Percentiles rank a stretch among this genome's conserved stretches.
These are phyloP conservation scores for Mucuna pruriens DNA, from an alignment of 306 rosid species.

Conservation along the genomic window DNA sequence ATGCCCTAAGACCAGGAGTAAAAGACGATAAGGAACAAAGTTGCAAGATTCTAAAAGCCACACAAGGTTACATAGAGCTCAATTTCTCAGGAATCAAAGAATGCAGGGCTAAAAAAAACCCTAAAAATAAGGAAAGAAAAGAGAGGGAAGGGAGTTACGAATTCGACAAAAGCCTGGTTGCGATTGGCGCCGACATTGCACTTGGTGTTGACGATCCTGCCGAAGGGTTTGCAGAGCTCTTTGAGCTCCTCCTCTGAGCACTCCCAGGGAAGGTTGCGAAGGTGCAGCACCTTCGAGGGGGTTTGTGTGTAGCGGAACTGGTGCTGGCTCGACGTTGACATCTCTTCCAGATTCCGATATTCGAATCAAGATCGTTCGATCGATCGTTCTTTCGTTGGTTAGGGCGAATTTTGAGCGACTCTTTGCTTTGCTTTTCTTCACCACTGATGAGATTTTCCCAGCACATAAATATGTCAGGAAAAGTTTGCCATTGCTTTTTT, in stretches of 20 bases:
- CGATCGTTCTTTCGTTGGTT: too few species aligned
- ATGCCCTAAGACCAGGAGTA: too few species aligned
- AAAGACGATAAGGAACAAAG: too few species aligned
- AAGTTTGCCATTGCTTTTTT: too few species aligned
- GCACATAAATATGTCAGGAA: too few species aligned
- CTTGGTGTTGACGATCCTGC: constrained; percentile 94
- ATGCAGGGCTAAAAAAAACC: neutral
- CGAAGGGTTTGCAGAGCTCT: constrained; percentile 87
- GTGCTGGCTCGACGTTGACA: constrained; percentile 78
- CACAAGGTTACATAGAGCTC: too few species aligned
- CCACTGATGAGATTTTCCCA: too few species aligned
- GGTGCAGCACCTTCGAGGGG: constrained; percentile 92
- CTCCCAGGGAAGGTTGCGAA: constrained; percentile 95
- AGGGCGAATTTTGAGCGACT: too few species aligned
- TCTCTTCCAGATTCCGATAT: constrained; percentile 26
- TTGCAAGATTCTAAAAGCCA: too few species aligned
- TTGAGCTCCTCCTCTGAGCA: constrained; percentile 84
- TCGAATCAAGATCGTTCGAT: neutral
- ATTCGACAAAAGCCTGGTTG: constrained; percentile 94
- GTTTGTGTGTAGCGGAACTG: constrained; percentile 95
- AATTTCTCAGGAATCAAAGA: neutral
- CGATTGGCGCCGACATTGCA: constrained; percentile 97
- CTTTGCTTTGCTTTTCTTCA: too few species aligned
- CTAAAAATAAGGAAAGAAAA: neutral
- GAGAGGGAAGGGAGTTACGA: constrained; percentile 46